phyloP scores from a whole-genome alignment of 345 rosid genomes.

The Gossypium raimondii region DNA sequence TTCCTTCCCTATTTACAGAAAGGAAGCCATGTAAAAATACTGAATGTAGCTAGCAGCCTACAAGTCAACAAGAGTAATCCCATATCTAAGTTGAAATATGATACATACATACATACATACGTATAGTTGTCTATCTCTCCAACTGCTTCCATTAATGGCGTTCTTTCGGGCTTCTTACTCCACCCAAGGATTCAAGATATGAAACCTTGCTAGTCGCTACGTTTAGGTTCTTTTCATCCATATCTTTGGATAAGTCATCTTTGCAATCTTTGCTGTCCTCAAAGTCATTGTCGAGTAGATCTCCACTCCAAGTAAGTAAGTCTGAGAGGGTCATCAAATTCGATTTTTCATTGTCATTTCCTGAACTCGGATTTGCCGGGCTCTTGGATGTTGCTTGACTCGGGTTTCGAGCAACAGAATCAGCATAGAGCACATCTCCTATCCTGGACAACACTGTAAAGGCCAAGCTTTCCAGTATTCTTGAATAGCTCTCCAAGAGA shows the following conservation, averaged over 20 bases:
- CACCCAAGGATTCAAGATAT: conserved; percentile 49
- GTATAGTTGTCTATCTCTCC: background rate
- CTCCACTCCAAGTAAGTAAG: conserved; percentile 60
- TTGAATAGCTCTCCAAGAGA: conserved; percentile 83
- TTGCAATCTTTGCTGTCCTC: conserved; percentile 26
- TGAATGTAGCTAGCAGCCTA: conserved; percentile 7
- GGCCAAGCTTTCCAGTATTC: conserved; percentile 91
- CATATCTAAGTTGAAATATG: background rate
- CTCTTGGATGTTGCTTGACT: conserved; percentile 23
- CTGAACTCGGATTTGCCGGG: background rate
- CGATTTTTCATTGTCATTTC: conserved; percentile 15
- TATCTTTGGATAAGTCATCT: conserved; percentile 34
- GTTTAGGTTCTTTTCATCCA: conserved; percentile 29
- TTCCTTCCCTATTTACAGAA: conserved; percentile 25
- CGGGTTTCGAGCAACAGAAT: conserved; percentile 47
- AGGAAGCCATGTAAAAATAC: conserved; percentile 7
- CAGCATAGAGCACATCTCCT: conserved; percentile 74
- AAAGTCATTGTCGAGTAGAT: conserved; percentile 15
- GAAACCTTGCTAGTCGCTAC: conserved; percentile 32
- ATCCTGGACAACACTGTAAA: conserved; percentile 73
- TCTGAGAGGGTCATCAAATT: conserved; percentile 47
- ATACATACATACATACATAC: background rate
- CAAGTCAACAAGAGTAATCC: background rate
- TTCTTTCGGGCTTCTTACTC: conserved; percentile 55
- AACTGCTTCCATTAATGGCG: conserved; percentile 33